Conservation (phyloP, 805 yeast genomes). For the Zygotorulaspora danielsina region DNA sequence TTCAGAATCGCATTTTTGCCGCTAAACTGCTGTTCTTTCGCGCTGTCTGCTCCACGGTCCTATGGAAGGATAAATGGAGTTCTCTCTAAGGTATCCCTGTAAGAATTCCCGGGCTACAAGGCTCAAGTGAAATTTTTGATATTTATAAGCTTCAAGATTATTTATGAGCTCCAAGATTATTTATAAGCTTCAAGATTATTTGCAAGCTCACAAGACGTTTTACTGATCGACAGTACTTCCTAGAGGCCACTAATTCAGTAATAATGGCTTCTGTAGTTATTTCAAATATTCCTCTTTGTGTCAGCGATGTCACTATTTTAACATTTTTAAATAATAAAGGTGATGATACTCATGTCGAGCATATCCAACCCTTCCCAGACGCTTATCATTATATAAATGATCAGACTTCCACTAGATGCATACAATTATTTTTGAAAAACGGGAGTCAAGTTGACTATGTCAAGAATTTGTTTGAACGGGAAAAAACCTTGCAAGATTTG, state of each 20-base stretch:
- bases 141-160: too few relatives aligned
- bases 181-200: too few relatives aligned
- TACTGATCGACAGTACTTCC: too few relatives aligned
- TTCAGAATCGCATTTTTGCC: background rate
- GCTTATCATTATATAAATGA: slow-evolving; percentile 22
- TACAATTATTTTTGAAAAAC: slow-evolving; percentile 17
- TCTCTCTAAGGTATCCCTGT: background rate
- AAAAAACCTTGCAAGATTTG: slow-evolving; percentile 8
- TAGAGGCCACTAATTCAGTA: too few relatives aligned
- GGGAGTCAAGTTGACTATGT: slow-evolving; percentile 11
- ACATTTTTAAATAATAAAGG: slow-evolving; percentile 12
- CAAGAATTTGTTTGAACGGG: slow-evolving; percentile 16
- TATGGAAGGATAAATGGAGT: background rate
- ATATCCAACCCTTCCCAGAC: slow-evolving; percentile 24
- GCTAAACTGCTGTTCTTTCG: background rate
- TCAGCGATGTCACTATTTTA: slow-evolving; percentile 35
- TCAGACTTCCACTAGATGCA: slow-evolving; percentile 14
- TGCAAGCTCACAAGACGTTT: too few relatives aligned
- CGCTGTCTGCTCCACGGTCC: too few relatives aligned
- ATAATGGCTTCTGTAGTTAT: slow-evolving; percentile 43
- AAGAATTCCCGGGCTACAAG: background rate
- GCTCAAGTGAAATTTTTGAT: too few relatives aligned
- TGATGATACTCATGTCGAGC: slow-evolving; percentile 13
- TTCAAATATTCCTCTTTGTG: slow-evolving; percentile 48
- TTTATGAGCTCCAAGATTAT: too few relatives aligned